These are phyloP conservation scores for Funneliformis mosseae DNA, from an alignment of 192 early-diverging fungal species.

Conservation along the genomic window DNA sequence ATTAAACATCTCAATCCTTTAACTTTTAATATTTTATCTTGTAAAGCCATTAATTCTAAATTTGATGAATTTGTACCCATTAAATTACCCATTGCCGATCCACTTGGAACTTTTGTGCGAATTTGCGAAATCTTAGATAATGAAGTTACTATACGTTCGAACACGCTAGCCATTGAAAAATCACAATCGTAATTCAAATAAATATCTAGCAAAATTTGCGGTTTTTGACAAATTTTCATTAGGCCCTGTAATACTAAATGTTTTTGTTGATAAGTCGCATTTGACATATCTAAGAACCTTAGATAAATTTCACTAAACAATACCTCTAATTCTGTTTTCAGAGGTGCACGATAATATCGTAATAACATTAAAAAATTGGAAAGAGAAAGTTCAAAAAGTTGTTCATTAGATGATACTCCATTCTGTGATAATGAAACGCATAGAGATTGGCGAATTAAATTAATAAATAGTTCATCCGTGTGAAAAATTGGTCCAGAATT, in stretches of 20 bases:
- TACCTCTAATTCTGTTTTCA: constrained; percentile 86
- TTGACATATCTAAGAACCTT: constrained; percentile 79
- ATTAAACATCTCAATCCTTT: constrained; percentile 61
- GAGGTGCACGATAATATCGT: constrained; percentile 46
- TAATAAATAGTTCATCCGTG: constrained; percentile 41
- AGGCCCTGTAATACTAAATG: constrained; percentile 76
- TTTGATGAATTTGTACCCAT: constrained; percentile 40
- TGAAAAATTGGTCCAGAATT: constrained; percentile 52
- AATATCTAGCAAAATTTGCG: constrained; percentile 82
- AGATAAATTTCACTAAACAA: constrained; percentile 88
- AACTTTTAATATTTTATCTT: constrained; percentile 46
- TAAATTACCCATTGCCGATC: constrained; percentile 43
- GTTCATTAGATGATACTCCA: constrained; percentile 51
- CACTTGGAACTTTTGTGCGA: constrained; percentile 42
- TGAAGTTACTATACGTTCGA: constrained; percentile 81
- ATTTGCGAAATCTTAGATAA: constrained; percentile 53
- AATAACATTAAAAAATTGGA: constrained; percentile 48
- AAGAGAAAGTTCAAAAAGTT: constrained; percentile 50
- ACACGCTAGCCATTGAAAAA: constrained; percentile 79
- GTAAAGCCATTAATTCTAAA: constrained; percentile 43
- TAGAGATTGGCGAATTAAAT: constrained; percentile 45
- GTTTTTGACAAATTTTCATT: constrained; percentile 68
- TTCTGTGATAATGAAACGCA: constrained; percentile 52
- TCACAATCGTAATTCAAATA: constrained; percentile 96
- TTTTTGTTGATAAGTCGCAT: constrained; percentile 68